Evolutionary conservation across 805 yeast species (phyloP).

Genomic region (Starmerella tilneyi): DNA sequence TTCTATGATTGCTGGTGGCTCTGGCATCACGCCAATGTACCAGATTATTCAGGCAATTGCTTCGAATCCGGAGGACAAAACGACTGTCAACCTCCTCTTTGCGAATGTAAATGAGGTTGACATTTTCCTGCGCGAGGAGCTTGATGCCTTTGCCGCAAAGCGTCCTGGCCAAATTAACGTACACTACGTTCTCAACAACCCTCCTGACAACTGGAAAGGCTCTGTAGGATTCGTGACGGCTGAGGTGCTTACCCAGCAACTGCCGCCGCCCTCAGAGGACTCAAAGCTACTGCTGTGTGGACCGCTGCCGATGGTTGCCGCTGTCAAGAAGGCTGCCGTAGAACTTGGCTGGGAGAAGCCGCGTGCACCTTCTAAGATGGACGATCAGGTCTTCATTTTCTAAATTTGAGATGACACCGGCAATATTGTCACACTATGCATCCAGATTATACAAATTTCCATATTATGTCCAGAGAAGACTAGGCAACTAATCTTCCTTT

Average conservation of each 20-base stretch:
- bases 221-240: conserved; percentile 70
- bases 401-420: conserved; percentile 30
- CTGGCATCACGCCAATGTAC: conserved; percentile 85
- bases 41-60: conserved; percentile 78
- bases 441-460: no score
- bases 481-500: no score
- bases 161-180: conserved; percentile 41
- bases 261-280: conserved; percentile 52
- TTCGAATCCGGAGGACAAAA: conserved; percentile 64
- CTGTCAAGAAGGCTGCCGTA: conserved; percentile 70
- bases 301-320: conserved; percentile 85
- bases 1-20: conserved; percentile 94
- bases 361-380: conserved; percentile 77
- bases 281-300: conserved; percentile 78
- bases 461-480: no score
- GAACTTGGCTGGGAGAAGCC: conserved; percentile 73
- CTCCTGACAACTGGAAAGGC: conserved; percentile 65
- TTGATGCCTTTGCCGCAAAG: conserved; percentile 51
- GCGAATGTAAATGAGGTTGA: conserved; percentile 76
- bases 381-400: conserved; percentile 83
- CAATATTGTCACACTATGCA: no score
- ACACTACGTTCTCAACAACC: conserved; percentile 63
- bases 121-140: conserved; percentile 67
- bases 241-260: conserved; percentile 51
- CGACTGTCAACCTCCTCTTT: conserved; percentile 63